Percentiles rank a stretch among this genome's conserved stretches.
phyloP scores from a whole-genome alignment of 1,284 basidiomycete species.

The Ganoderma meredithae region DNA sequence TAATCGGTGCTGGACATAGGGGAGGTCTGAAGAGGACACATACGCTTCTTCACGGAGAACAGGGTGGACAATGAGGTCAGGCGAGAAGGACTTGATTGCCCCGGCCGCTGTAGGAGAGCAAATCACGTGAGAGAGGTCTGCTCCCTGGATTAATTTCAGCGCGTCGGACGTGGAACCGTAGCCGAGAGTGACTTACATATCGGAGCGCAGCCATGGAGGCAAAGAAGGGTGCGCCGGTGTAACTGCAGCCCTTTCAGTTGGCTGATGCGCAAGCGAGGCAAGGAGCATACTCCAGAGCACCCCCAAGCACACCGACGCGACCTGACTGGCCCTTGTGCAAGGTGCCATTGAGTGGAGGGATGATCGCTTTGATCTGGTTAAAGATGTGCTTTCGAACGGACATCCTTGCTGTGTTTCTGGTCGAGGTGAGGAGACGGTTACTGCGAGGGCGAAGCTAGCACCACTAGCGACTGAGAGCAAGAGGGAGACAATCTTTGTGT shows the following conservation, averaged over 20 bases:
- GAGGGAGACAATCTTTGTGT: not conserved
- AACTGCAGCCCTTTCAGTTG: slow-evolving; percentile 47
- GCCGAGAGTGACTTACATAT: slow-evolving; percentile 57
- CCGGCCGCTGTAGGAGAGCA: slow-evolving; percentile 90
- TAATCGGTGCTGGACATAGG: not conserved
- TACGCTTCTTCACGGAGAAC: slow-evolving; percentile 72
- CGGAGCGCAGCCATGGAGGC: slow-evolving; percentile 88
- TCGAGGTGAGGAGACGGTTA: not conserved
- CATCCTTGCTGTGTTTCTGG: slow-evolving; percentile 47
- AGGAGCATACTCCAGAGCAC: slow-evolving; percentile 81
- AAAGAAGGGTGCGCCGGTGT: slow-evolving; percentile 97
- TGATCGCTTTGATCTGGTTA: slow-evolving; percentile 77
- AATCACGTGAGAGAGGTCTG: slow-evolving; percentile 96
- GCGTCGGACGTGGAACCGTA: slow-evolving; percentile 15
- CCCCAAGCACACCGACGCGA: slow-evolving; percentile 93
- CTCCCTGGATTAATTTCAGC: slow-evolving; percentile 63
- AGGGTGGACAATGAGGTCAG: slow-evolving; percentile 96
- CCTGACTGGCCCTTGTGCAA: slow-evolving; percentile 98
- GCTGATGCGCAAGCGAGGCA: not conserved
- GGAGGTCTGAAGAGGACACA: slow-evolving; percentile 28
- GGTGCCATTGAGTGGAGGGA: slow-evolving; percentile 84
- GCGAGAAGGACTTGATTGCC: slow-evolving; percentile 96
- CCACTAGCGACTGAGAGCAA: not conserved
- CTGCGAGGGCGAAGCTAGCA: not conserved
- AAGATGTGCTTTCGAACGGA: slow-evolving; percentile 64